phyloP scores from a whole-genome alignment of 495 filamentous ascomycete species.

The Ramalina intermedia region DNA sequence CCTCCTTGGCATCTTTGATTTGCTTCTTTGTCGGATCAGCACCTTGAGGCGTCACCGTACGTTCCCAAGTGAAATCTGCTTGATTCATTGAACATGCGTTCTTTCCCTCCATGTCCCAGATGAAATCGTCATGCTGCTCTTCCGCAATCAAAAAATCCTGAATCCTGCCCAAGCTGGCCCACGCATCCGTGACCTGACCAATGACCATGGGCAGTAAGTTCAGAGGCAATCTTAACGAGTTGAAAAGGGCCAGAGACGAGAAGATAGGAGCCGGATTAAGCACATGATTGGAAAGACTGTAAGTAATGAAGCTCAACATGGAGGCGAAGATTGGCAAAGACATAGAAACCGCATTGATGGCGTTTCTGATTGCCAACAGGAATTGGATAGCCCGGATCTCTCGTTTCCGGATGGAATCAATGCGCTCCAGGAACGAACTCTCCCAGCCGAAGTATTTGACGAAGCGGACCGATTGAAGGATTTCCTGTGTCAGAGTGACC shows the following conservation, averaged over 20 bases:
- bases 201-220: constrained; percentile 81
- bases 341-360: constrained; percentile 62
- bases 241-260: constrained; percentile 87
- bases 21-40: constrained; percentile 29
- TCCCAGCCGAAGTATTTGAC: constrained; percentile 98
- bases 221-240: constrained; percentile 73
- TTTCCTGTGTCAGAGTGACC: constrained; percentile 84
- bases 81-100: constrained; percentile 57
- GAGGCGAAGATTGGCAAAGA: constrained; percentile 82
- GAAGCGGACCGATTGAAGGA: constrained; percentile 77
- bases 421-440: constrained; percentile 61
- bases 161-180: constrained; percentile 67
- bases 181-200: constrained; percentile 77
- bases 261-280: constrained; percentile 70
- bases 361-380: constrained; percentile 67
- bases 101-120: constrained; percentile 42
- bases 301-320: constrained; percentile 92
- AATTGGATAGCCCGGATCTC: constrained; percentile 73
- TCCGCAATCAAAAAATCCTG: constrained; percentile 78
- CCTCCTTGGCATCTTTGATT: constrained; percentile 23
- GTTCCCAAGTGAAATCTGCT: constrained; percentile 90
- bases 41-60: constrained; percentile 46
- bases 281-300: constrained; percentile 56
- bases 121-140: constrained; percentile 63
- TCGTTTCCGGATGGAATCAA: constrained; percentile 51